Conservation (phyloP, 768 basidiomycete species). For the Panaeolus cyanescens region DNA sequence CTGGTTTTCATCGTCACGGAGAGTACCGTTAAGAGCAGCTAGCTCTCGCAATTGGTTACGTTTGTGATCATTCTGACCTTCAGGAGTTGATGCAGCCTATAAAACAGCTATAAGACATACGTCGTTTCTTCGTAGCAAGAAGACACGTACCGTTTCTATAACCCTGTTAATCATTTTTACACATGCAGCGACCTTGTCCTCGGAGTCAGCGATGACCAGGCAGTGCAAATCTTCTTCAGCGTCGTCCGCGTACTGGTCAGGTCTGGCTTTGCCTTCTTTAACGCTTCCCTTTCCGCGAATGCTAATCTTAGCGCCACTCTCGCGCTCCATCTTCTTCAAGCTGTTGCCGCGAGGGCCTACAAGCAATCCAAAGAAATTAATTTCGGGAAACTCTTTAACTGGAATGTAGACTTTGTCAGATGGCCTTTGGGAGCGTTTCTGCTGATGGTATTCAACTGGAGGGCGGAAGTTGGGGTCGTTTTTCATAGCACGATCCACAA, state of each 20-base stretch:
- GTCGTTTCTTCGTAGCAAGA: too few relatives aligned
- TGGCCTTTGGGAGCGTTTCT: slow-evolving; percentile 90
- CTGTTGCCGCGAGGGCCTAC: slow-evolving; percentile 99
- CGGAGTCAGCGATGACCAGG: slow-evolving; percentile 89
- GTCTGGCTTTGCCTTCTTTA: slow-evolving; percentile 97
- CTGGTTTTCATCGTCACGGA: slow-evolving; percentile 99
- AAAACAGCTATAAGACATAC: neutral
- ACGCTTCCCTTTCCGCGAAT: slow-evolving; percentile 98
- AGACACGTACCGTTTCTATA: slow-evolving; percentile 85
- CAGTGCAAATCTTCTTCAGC: slow-evolving; percentile 99
- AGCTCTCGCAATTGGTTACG: slow-evolving; percentile 98
- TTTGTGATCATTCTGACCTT: slow-evolving; percentile 99
- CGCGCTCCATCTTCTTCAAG: slow-evolving; percentile 99
- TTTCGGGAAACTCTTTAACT: slow-evolving; percentile 99
- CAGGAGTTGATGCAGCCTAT: slow-evolving; percentile 97
- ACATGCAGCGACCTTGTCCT: slow-evolving; percentile 89
- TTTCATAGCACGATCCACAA: slow-evolving; percentile 96
- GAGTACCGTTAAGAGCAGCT: slow-evolving; percentile 95
- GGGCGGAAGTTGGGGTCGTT: slow-evolving; percentile 98
- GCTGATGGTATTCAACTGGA: slow-evolving; percentile 94
- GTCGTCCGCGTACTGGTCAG: slow-evolving; percentile 93
- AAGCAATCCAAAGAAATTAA: slow-evolving; percentile 98
- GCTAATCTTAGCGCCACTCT: slow-evolving; percentile 97
- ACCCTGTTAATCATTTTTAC: slow-evolving; percentile 97
- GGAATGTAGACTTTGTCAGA: slow-evolving; percentile 99